These are phyloP conservation scores for Musa itinerans DNA, from an alignment of 176 grass and related monocot species.

Conservation along the genomic window DNA sequence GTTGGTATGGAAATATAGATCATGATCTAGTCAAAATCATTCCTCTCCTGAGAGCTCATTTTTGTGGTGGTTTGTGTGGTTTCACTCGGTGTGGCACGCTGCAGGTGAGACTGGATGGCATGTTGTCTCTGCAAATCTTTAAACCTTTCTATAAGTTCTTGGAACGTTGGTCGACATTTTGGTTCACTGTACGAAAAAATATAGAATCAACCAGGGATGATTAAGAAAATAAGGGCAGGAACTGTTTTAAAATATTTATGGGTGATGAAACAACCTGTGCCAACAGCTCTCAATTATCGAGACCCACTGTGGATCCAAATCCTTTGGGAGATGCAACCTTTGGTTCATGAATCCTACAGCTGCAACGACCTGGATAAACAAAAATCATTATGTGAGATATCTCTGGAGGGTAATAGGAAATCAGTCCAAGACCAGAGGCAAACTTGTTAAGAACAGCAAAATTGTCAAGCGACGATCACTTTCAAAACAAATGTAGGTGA, in stretches of 20 bases:
- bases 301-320: slow-evolving; percentile 73
- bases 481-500: too few species aligned
- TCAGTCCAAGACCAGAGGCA: not conserved
- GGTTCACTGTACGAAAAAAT: slow-evolving; percentile 39
- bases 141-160: slow-evolving; percentile 64
- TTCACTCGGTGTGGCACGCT: slow-evolving; percentile 30
- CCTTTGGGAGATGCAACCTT: slow-evolving; percentile 65
- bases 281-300: slow-evolving; percentile 85
- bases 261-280: slow-evolving; percentile 43
- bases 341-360: slow-evolving; percentile 95
- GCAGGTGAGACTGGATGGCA: slow-evolving; percentile 42
- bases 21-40: too few species aligned
- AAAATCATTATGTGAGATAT: not conserved
- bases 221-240: not conserved
- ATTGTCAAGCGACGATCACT: too few species aligned
- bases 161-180: slow-evolving; percentile 54
- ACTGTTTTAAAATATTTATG: not conserved
- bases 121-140: slow-evolving; percentile 57
- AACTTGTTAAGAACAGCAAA: too few species aligned
- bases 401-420: too few species aligned
- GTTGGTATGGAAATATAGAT: too few species aligned
- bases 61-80: not conserved
- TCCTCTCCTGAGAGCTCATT: too few species aligned
- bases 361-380: slow-evolving; percentile 57
- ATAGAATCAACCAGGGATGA: too few species aligned